Base-by-base conservation (phyloP, 768 basidiomycete genomes). In the Mrakia blollopis region DNA sequence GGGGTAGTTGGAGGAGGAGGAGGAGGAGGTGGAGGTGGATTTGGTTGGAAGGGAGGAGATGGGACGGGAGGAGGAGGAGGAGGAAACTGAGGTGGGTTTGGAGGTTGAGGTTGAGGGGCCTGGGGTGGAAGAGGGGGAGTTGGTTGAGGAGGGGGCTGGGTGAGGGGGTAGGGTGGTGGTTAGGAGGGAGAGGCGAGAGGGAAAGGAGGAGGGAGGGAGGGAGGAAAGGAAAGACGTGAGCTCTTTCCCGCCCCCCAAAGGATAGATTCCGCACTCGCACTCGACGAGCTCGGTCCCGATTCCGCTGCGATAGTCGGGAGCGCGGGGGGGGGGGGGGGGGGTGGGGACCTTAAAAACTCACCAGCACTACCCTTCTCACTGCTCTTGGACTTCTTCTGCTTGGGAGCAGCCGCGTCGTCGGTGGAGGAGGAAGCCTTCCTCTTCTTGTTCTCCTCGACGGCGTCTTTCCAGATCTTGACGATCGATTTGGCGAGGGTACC, bases 381-480 rank as follows among this genome's bases (percentile, higher is more conserved):
- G 50, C 63, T 30, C 37, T 68, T 77, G 8, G 52, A 39, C 76
- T 73, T 74, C 78, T 69, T 78, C 62, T 78, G 76, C 18, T 63
- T 39, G 10, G 37, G 30, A 1, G 44, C 60, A 0, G n/a, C 71
- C 9, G n/a, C 62, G 6, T 61, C 54, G 41, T 18, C 39, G 0
- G 54, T 71, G 0, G 69, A 50, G 7, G 69, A 44, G 35, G 70
- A 30, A 47, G 76, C 76, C 44, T 77, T 76, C 14, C 73, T 57
- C 73, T 73, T 71, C 72, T 89, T 89, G 57, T 63, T 75, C 23
- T 77, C 80, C 77, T 94, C 93, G 47, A 96, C 94, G 78, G 91
- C 90, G 41, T 85, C 87, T 84, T 95, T 95, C 94, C 94, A 97
- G 81, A 90, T 91, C 84, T 90, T 92, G 69, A 97, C 94, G 63